Evolutionary conservation across 2,329 filamentous ascomycete species (phyloP), one percentile per base, ranked within the genome.

Genomic region (Cladosporium halotolerans): DNA sequence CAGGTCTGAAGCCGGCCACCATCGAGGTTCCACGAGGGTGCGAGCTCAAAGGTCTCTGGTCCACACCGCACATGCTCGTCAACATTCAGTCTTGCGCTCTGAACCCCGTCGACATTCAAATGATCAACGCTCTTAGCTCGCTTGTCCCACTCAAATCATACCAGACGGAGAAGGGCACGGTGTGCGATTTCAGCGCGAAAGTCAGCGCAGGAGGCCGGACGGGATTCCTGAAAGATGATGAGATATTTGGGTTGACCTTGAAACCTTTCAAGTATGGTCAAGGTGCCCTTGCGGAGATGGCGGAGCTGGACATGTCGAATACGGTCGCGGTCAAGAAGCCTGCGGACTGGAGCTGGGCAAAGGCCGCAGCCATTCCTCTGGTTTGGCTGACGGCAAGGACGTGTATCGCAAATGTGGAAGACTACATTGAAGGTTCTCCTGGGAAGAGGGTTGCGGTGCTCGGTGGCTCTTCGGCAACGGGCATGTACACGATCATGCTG

Each of bases 71-170:
- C 46, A 59, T 69, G 49, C 61, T 67, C 19, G 57, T 69, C 39
- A 59, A 61, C 36, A 63, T 69, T 43, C 58, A 66, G 40, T 62
- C 66, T 6, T 65, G 61, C 54, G 67, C 66, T 16, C 59, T 69
- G 11, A 69, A 69, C 51, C 66, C 67, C 13, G 67, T 69, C 40
- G 66, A 69, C 55, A 65, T 69, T 28, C 67, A 69, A 55, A 64
- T 65, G 47, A 67, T 68, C 63, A 69, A 69, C 55, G 52, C 67
- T 46, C 62, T 62, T 2, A 47, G 58, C 19, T 66, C 60, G 58
- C 56, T 54, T 13, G 52, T 63, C 44, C 63, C 66, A 7, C 46
- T 47, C 7, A 50, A 54, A 32, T 36, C 57, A 38, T 56, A 57
- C 49, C 55, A 58, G 34, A 45, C 52, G 16, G 59, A 62, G 39